These are phyloP conservation scores for Gossypium mustelinum DNA, from an alignment of 345 rosid species.

Conservation along the genomic window DNA sequence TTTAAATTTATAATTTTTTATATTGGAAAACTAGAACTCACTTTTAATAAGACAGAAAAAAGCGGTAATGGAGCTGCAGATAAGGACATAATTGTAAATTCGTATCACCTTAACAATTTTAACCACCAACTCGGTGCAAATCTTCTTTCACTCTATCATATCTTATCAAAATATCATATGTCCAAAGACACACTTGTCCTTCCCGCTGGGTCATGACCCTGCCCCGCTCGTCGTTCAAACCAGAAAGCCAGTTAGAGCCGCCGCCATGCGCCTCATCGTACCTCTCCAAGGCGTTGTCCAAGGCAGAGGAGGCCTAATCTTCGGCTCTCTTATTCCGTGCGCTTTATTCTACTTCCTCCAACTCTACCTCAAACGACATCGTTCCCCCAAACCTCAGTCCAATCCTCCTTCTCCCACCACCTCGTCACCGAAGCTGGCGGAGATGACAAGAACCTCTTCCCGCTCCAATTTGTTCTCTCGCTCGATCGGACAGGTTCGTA, in stretches of 20 bases:
- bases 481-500: constrained; percentile 48
- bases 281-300: constrained; percentile 77
- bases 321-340: constrained; percentile 86
- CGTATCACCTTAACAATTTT: too few relatives aligned
- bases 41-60: too few relatives aligned
- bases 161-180: too few relatives aligned
- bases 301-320: constrained; percentile 73
- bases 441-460: constrained; percentile 49
- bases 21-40: too few relatives aligned
- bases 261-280: constrained; percentile 68
- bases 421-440: constrained; percentile 43
- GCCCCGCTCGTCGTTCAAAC: constrained; percentile 7
- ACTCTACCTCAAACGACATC: constrained; percentile 62
- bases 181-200: neutral
- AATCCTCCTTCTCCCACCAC: constrained; percentile 41
- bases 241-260: constrained; percentile 10
- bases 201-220: constrained; percentile 28
- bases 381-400: constrained; percentile 31
- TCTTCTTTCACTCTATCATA: neutral
- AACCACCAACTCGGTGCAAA: too few relatives aligned
- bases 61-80: too few relatives aligned
- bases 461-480: constrained; percentile 47
- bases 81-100: too few relatives aligned
- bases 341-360: constrained; percentile 76
- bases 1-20: too few relatives aligned